Evolutionary conservation across 768 basidiomycete genomes (phyloP).

Genomic region (Sistotremastrum niveocremeum): DNA sequence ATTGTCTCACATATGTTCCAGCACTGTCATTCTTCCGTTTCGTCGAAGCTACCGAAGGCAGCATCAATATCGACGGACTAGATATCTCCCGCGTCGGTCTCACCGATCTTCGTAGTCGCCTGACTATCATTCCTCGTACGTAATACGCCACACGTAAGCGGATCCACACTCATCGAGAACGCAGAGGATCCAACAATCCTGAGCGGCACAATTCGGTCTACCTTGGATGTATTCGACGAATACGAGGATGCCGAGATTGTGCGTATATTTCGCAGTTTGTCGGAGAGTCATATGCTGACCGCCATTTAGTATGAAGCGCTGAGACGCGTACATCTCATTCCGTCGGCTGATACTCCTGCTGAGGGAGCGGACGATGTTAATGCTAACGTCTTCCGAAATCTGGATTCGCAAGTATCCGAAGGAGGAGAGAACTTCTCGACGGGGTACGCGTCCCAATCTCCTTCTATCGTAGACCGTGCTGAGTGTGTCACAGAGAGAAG

Average conservation of each 20-base stretch:
- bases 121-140: constrained; percentile 68
- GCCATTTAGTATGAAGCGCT: constrained; percentile 57
- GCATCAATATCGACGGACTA: constrained; percentile 61
- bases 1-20: not conserved
- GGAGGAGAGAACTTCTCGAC: constrained; percentile 86
- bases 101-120: constrained; percentile 61
- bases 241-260: constrained; percentile 78
- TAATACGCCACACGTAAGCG: constrained; percentile 1
- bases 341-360: constrained; percentile 34
- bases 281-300: constrained; percentile 1
- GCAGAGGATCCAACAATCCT: constrained; percentile 83
- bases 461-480: not conserved
- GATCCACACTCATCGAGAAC: not conserved
- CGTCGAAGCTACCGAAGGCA: constrained; percentile 72
- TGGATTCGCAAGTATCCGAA: constrained; percentile 66
- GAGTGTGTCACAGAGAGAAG: constrained; percentile 39
- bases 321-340: constrained; percentile 72
- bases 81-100: constrained; percentile 72
- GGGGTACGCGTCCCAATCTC: constrained; percentile 41
- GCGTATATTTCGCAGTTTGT: constrained; percentile 18
- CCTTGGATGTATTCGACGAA: constrained; percentile 77
- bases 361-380: constrained; percentile 42
- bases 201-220: constrained; percentile 68
- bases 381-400: constrained; percentile 59
- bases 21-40: constrained; percentile 82